Percentiles rank a stretch among this genome's conserved stretches.
These are phyloP conservation scores for Sugiyamaella qingdaonensis DNA, from an alignment of 805 yeast genomes.

Conservation along the genomic window DNA sequence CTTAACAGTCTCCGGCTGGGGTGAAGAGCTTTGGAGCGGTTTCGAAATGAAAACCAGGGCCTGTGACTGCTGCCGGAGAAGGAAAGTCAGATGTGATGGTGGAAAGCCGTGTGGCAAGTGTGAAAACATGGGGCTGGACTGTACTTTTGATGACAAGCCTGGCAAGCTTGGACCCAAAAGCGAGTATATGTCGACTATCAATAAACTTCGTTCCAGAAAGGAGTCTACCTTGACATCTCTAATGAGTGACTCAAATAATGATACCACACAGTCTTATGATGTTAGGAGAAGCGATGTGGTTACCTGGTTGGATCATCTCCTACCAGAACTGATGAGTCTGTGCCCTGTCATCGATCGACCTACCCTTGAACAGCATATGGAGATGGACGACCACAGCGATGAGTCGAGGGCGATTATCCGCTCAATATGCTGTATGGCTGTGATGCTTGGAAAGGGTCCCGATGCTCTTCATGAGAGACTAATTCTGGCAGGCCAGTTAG, in stretches of 20 bases:
- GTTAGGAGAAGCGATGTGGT: background rate
- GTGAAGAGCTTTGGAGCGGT: too few relatives aligned
- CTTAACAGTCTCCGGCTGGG: too few relatives aligned
- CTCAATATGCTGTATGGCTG: background rate
- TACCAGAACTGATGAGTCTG: background rate
- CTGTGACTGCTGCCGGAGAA: slow-evolving; percentile 1
- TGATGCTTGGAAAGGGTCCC: background rate
- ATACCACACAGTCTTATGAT: background rate
- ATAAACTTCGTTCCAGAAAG: background rate
- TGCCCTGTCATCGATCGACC: background rate
- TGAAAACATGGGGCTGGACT: background rate
- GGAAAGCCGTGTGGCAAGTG: background rate
- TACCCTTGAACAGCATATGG: background rate
- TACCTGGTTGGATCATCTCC: background rate
- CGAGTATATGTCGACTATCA: background rate
- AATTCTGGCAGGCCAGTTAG: background rate
- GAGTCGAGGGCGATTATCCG: background rate
- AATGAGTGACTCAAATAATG: background rate
- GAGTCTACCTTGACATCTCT: background rate
- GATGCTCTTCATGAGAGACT: background rate
- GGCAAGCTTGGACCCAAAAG: background rate
- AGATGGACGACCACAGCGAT: background rate
- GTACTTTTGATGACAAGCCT: slow-evolving; percentile 1
- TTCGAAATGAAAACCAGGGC: background rate
- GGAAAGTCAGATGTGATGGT: background rate